Base-by-base conservation (phyloP, 176 grass and related monocot genomes). In the Carex kokanica region DNA sequence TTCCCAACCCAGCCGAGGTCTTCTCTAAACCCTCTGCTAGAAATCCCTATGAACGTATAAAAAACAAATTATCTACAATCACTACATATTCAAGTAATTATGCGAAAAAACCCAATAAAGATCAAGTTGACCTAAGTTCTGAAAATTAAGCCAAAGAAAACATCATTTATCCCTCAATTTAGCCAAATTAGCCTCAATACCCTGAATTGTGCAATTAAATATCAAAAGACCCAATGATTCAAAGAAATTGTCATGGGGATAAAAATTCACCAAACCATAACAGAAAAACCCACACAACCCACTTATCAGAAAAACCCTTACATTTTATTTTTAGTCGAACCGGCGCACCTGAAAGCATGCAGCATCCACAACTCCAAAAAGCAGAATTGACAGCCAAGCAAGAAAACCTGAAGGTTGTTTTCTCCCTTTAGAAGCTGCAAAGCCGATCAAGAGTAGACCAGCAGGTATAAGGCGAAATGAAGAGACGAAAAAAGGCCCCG, bases 21-120 rank as follows among this genome's bases (percentile, higher is more conserved):
- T 88, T 99, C 85, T 90, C 86, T 86, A 99, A 88, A 49, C 96
- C 96, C 86, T 99, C 93, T 2, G 96, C 91, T 31, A 94, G 90
- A 87, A 98, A 98, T 74, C 95, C 95, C 92, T 98, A 91, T 31
- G 20, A 84, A 2, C 36, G 64, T 18, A 77, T 32, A 59, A 74
- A 65, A 24, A 72, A 34, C 60, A 21, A n/a, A 82, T 67, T 8
- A 27, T 21, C 67, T 5, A 67, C 4, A 65, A 51, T 51, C 15
- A 62, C 18, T 31, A 51, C 0, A 15, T 66, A 32, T 66, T 29
- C 5, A 81, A 81, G 32, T 12, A 77, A 43, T 63, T 81, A 8
- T 61, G 52, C 25, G 41, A 13, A 17, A 6, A 10, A 62, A 61
- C 20, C 59, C 10, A 62, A 24, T 29, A 41, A 20, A 20, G 27